phyloP scores from a whole-genome alignment of 768 basidiomycete species.

The Calocybe gangraenosa region DNA sequence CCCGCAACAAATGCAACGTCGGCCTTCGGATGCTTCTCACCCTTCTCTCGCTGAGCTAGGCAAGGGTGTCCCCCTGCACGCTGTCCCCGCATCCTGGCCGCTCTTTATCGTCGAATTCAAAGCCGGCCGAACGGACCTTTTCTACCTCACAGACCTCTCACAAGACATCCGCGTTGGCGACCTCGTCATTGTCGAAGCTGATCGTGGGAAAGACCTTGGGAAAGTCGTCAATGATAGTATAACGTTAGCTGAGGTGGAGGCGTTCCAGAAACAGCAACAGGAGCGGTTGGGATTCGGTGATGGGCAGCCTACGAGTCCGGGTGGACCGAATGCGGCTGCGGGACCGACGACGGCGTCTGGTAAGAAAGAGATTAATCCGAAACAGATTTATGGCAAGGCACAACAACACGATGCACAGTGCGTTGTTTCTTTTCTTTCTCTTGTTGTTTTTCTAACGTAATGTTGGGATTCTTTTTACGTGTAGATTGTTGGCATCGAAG shows the following conservation, averaged over 20 bases:
- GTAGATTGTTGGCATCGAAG: conserved; percentile 74
- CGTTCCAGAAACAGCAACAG: conserved; percentile 79
- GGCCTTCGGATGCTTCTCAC: conserved; percentile 32
- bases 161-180: conserved; percentile 76
- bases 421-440: conserved; percentile 17
- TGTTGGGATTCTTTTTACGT: too few relatives aligned
- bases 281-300: conserved; percentile 38
- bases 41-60: conserved; percentile 59
- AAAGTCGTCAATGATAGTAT: conserved; percentile 90
- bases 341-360: conserved; percentile 21
- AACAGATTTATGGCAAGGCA: conserved; percentile 93
- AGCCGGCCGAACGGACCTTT: conserved; percentile 91
- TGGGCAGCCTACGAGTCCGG: conserved; percentile 28
- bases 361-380: conserved; percentile 94
- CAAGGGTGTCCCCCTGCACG: conserved; percentile 81
- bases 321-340: conserved; percentile 17
- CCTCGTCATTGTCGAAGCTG: conserved; percentile 94
- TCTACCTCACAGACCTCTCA: conserved; percentile 75
- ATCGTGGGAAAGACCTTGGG: conserved; percentile 90
- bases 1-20: conserved; percentile 37
- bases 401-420: conserved; percentile 75
- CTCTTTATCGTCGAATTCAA: conserved; percentile 98
- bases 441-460: neutral
- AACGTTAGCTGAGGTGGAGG: conserved; percentile 85
- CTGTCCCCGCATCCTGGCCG: conserved; percentile 82